Evolutionary conservation across 768 basidiomycete species (phyloP).

Genomic region (Lentinula boryana): DNA sequence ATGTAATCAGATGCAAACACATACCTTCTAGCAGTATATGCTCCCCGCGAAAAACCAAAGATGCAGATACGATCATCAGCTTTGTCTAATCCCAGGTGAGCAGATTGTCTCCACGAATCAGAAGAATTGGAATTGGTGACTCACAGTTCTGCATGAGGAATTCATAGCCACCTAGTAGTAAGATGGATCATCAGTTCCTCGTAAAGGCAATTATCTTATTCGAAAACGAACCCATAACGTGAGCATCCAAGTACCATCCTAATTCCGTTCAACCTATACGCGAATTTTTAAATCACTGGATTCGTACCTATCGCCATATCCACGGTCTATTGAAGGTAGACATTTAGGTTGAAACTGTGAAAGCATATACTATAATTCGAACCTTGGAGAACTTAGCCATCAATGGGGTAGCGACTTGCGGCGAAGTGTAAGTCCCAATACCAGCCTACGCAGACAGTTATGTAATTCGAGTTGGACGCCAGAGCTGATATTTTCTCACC

Average conservation of each 20-base stretch:
- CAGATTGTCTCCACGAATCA: neutral
- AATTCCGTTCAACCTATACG: constrained; percentile 21
- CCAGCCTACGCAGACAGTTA: constrained; percentile 31
- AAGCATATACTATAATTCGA: neutral
- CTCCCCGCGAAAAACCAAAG: constrained; percentile 61
- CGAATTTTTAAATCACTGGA: neutral
- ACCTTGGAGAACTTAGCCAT: constrained; percentile 28
- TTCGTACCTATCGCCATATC: neutral
- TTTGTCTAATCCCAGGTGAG: constrained; percentile 25
- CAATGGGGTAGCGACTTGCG: constrained; percentile 44
- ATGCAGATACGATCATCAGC: constrained; percentile 21
- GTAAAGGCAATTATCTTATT: neutral
- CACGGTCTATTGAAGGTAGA: neutral
- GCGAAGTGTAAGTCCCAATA: constrained; percentile 55
- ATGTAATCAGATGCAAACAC: neutral
- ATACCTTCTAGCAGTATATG: constrained; percentile 57
- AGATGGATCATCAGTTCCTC: constrained; percentile 13
- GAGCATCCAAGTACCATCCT: constrained; percentile 42
- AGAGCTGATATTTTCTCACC: constrained; percentile 10
- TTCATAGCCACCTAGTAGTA: constrained; percentile 41
- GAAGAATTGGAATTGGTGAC: constrained; percentile 9
- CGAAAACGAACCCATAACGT: constrained; percentile 43
- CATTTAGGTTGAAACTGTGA: neutral
- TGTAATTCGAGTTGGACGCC: neutral
- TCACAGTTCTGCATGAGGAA: constrained; percentile 59